Evolutionary conservation across 805 yeast species (phyloP).

Genomic region (Dipodascus albidus): DNA sequence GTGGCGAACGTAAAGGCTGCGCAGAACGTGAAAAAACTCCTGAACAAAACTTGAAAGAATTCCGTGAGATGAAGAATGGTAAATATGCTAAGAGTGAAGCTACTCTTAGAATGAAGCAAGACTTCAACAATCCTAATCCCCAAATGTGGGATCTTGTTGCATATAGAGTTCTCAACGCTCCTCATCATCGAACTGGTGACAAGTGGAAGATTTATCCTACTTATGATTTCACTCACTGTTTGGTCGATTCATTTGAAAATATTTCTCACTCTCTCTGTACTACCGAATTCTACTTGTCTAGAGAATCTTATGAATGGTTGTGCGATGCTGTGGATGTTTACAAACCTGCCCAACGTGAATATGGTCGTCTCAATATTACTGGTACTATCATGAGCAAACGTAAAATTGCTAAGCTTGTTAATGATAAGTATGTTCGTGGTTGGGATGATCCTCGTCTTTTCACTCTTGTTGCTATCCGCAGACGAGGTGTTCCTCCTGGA

Average conservation of each 20-base stretch:
- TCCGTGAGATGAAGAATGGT: constrained; percentile 89
- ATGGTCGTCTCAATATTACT: constrained; percentile 88
- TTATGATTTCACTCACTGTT: constrained; percentile 97
- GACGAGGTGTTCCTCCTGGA: constrained; percentile 99
- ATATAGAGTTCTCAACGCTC: constrained; percentile 82
- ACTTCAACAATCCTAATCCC: constrained; percentile 79
- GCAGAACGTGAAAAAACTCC: constrained; percentile 57
- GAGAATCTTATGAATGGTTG: constrained; percentile 97
- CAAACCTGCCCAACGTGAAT: constrained; percentile 98
- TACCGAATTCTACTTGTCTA: constrained; percentile 80
- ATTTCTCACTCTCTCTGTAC: constrained; percentile 95
- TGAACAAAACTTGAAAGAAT: constrained; percentile 68
- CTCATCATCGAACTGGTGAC: constrained; percentile 93
- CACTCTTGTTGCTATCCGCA: constrained; percentile 85
- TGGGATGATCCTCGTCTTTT: constrained; percentile 98
- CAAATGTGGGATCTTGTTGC: constrained; percentile 99
- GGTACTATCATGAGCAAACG: constrained; percentile 94
- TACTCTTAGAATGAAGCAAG: constrained; percentile 94
- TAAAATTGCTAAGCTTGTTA: constrained; percentile 87
- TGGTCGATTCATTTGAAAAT: constrained; percentile 95
- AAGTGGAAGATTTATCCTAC: constrained; percentile 98
- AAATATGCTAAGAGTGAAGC: constrained; percentile 83
- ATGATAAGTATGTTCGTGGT: constrained; percentile 70
- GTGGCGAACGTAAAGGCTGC: constrained; percentile 85
- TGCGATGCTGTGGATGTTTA: constrained; percentile 91